Evolutionary conservation across 306 rosid genomes (phyloP).

Genomic region (barrel medic (Medicago truncatula)): MtrunA17r5.0-ANR NC_053042.1:9019501-9020000

Average conservation of each 20-base stretch:
- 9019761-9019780: too few relatives aligned
- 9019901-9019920: conserved; percentile 10
- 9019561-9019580: background rate
- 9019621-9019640: background rate
- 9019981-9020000: background rate
- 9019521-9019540: too few relatives aligned
- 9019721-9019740: conserved; percentile 21
- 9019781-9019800: too few relatives aligned
- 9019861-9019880: conserved; percentile 26
- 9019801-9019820: background rate
- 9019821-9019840: background rate
- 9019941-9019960: conserved; percentile 11
- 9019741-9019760: background rate
- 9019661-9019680: background rate
- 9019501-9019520: too few relatives aligned
- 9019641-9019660: background rate
- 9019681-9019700: conserved; percentile 5
- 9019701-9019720: conserved; percentile 27
- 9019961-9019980: conserved; percentile 25
- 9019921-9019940: background rate
- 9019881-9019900: background rate
- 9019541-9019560: too few relatives aligned
- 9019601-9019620: too few relatives aligned
- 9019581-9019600: conserved; percentile 8
- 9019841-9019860: background rate